Percentiles rank a stretch among this genome's conserved stretches.
Conservation (phyloP, 1,139 yeast genomes). For the Nakaseomyces sp. region DNA sequence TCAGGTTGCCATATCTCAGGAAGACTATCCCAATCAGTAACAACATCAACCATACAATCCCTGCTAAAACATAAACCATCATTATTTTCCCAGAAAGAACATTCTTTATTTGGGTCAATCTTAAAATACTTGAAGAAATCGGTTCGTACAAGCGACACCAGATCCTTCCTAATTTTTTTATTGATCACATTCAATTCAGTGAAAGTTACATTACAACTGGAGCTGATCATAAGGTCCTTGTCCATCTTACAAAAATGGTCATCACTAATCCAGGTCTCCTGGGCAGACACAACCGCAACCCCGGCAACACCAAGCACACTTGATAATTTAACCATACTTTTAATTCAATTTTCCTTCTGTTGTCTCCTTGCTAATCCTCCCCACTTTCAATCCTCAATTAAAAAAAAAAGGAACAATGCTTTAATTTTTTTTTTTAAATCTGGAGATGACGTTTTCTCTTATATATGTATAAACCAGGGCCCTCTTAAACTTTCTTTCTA, state of each 20-base stretch:
- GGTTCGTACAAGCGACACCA: constrained; percentile 50
- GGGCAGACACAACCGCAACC: constrained; percentile 1
- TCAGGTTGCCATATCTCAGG: constrained; percentile 71
- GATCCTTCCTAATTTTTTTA: constrained; percentile 41
- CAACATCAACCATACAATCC: constrained; percentile 87
- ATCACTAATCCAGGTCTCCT: not conserved
- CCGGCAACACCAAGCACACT: not conserved
- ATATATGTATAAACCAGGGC: no score
- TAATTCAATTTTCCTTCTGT: not conserved
- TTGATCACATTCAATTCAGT: constrained; percentile 47
- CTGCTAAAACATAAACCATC: constrained; percentile 80
- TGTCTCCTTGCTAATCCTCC: not conserved
- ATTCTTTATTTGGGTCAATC: constrained; percentile 73
- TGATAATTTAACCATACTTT: not conserved
- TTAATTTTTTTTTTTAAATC: no score
- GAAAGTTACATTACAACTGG: constrained; percentile 45
- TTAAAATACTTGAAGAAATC: constrained; percentile 82
- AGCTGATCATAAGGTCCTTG: constrained; percentile 29
- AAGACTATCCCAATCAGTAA: constrained; percentile 53
- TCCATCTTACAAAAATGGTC: constrained; percentile 31
- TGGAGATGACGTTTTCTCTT: no score
- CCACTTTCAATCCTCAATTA: not conserved
- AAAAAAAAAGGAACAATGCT: no score
- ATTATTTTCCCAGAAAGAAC: constrained; percentile 81
- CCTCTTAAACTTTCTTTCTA: no score